Evolutionary conservation across 139 green algal species (phyloP), one percentile per base, ranked within the genome.

Genomic region (Ettlia oleoabundans): DNA sequence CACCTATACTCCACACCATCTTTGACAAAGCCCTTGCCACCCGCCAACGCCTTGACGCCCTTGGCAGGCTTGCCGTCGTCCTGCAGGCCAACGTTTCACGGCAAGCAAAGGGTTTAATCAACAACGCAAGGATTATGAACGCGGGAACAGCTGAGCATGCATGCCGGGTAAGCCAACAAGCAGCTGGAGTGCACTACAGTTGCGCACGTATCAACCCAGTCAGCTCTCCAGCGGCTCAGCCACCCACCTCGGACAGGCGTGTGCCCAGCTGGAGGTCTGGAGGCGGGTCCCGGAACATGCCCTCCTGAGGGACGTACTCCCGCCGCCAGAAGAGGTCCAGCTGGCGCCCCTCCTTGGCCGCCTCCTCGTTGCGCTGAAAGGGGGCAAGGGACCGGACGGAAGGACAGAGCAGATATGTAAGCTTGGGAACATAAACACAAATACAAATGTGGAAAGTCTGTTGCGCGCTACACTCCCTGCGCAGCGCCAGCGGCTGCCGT

Each of bases 251-350:
- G 0, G 75, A 35, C 78, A 76, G 47, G 43, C 64, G 64, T 33
- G 67, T 84, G 79, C 38, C 52, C 37, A 63, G 38, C 67, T 76
- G 82, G 71, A 96, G 73, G 76, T 97, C 86, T 15, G 52, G 65
- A 26, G 88, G 84, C 47, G 92, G 86, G 74, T 89, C 84, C 38
- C 92, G 89, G 89, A 99, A 99, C 91, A 95, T 96, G 83, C 95
- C 96, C 70, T 94, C 43, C 47, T 91, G 19, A 9, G 96, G 93
- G 66, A 90, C 82, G 88, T 98, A 99, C 84, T 95, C 71, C 64
- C 76, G 83, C 58, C 93, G 89, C 86, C 92, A 98, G 78, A 96
- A 90, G 81, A 93, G 92, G 55, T 93, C 69, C 42, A 90, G 47
- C 4, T 85, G 88, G 74, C 85, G 42, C 19, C 85, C 87, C 69